A percentile compares a stretch with the other conserved stretches of the same genome.
phyloP scores from a whole-genome alignment of 139 green algal species.

The Ostreobium quekettii region DNA sequence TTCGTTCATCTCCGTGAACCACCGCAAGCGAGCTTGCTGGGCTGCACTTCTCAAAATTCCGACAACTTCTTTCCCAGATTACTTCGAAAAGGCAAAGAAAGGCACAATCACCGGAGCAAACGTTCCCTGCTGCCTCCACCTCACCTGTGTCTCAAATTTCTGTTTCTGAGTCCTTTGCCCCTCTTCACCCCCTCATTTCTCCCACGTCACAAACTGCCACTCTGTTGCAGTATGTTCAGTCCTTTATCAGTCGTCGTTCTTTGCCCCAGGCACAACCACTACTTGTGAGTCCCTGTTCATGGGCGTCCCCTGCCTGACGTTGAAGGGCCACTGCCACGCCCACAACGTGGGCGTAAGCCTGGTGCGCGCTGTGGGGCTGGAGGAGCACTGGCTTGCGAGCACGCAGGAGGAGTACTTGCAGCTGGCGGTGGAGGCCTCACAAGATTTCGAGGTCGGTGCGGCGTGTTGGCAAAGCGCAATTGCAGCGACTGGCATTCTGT shows the following conservation, averaged over 20 bases:
- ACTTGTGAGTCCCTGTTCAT: constrained; percentile 92
- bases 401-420: constrained; percentile 74
- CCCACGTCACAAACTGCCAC: not conserved
- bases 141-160: no score
- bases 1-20: no score
- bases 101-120: no score
- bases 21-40: no score
- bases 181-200: not conserved
- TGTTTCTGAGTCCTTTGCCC: no score
- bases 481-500: not conserved
- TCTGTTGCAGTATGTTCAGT: not conserved
- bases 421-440: constrained; percentile 45
- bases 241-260: no score
- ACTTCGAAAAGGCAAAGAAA: no score
- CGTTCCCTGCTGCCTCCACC: no score
- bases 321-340: constrained; percentile 78
- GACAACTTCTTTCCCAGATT: no score
- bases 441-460: constrained; percentile 35
- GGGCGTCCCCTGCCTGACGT: constrained; percentile 85
- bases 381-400: constrained; percentile 62
- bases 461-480: not conserved
- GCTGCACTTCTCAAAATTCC: no score
- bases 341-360: constrained; percentile 91
- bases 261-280: constrained; percentile 81
- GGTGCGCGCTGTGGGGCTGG: constrained; percentile 65